These are phyloP conservation scores for Veloboletus limbatus DNA, from an alignment of 1,284 basidiomycete species.

Conservation along the genomic window DNA sequence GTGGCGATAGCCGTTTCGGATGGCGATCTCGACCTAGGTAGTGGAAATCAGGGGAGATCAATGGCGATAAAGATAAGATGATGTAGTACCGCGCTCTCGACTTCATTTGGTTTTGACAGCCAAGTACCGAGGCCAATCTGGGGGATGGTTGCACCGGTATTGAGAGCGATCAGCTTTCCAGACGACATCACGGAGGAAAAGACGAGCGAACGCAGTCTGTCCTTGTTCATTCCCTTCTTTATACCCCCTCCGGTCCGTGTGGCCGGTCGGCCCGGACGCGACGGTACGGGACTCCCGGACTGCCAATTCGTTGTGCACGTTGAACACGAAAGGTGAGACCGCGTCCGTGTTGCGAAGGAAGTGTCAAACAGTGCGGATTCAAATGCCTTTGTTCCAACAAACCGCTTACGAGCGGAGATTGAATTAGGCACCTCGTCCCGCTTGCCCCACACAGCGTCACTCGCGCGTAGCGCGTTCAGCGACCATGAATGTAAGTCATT, in stretches of 20 bases:
- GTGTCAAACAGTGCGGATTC: no score
- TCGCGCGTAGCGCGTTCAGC: constrained; percentile 30
- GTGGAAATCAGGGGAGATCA: constrained; percentile 1
- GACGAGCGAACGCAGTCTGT: not conserved
- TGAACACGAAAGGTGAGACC: no score
- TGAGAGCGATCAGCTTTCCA: constrained; percentile 52
- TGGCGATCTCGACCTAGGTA: constrained; percentile 65
- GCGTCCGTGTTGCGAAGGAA: no score
- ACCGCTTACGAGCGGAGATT: constrained; percentile 35
- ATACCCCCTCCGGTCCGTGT: constrained; percentile 15
- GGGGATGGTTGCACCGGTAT: constrained; percentile 53
- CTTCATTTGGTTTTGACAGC: constrained; percentile 75
- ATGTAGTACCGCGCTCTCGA: constrained; percentile 62
- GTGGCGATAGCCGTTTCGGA: constrained; percentile 75
- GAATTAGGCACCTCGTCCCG: constrained; percentile 34
- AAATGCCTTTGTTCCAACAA: not conserved
- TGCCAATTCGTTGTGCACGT: no score
- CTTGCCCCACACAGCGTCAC: constrained; percentile 34
- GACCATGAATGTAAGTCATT: constrained; percentile 24
- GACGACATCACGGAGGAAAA: constrained; percentile 50
- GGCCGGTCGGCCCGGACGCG: constrained; percentile 9
- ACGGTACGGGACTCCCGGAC: no score
- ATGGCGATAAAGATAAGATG: constrained; percentile 9
- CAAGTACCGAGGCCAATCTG: constrained; percentile 84
- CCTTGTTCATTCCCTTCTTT: not conserved